Percentiles rank a stretch among this genome's conserved stretches.
Evolutionary conservation across 2,329 filamentous ascomycete species (phyloP).

Genomic region (Pseudogymnoascus pannorum): DNA sequence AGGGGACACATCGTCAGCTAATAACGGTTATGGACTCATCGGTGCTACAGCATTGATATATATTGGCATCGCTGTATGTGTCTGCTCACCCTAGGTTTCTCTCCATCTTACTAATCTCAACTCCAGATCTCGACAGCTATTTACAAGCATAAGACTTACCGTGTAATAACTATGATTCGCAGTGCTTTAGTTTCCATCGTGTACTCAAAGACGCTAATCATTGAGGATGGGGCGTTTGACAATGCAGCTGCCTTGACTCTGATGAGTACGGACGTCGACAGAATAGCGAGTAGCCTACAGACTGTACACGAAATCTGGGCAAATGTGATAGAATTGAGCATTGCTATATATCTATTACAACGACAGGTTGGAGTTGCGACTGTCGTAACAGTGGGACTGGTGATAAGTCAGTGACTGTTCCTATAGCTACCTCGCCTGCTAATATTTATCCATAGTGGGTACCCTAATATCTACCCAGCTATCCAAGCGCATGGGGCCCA

Average conservation of each 20-base stretch:
- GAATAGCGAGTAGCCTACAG: conserved; percentile 24
- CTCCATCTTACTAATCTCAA: background rate
- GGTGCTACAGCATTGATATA: conserved; percentile 36
- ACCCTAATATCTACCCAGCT: conserved; percentile 1
- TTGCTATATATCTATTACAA: conserved; percentile 33
- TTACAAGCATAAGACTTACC: conserved; percentile 33
- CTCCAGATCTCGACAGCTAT: conserved; percentile 1
- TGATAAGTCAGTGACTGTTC: background rate
- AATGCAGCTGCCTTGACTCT: conserved; percentile 35
- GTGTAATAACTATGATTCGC: conserved; percentile 36
- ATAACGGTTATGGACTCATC: conserved; percentile 33
- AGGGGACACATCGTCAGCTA: conserved; percentile 20
- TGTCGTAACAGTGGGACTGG: background rate
- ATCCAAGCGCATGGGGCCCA: background rate
- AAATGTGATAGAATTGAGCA: conserved; percentile 30
- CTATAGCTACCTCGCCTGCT: background rate
- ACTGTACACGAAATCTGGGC: conserved; percentile 35
- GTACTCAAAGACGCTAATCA: conserved; percentile 37
- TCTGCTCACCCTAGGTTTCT: background rate
- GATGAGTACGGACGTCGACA: conserved; percentile 38
- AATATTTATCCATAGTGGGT: background rate
- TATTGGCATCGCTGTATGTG: conserved; percentile 34
- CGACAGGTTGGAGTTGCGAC: conserved; percentile 28
- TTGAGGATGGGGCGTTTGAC: conserved; percentile 25
- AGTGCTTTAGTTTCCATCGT: conserved; percentile 39